phyloP scores from a whole-genome alignment of 2,329 filamentous ascomycete species.

The Fusarium zealandicum region DNA sequence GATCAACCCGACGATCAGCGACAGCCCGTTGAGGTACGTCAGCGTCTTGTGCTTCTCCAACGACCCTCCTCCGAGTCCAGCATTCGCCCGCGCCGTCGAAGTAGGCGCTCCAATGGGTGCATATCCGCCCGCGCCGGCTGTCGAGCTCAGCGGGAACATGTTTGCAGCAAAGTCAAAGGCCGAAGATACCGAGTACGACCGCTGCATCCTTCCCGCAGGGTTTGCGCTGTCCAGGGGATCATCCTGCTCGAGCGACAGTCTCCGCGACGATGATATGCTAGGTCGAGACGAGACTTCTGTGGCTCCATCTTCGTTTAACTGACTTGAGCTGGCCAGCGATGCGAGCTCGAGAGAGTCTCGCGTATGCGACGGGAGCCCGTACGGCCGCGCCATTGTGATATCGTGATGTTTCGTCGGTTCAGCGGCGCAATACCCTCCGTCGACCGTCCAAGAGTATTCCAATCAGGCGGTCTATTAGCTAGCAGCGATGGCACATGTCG shows the following conservation, averaged over 20 bases:
- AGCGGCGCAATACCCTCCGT: slow-evolving; percentile 13
- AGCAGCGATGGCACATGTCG: slow-evolving; percentile 42
- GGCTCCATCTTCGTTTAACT: slow-evolving; percentile 59
- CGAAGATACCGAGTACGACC: slow-evolving; percentile 89
- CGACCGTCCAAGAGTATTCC: slow-evolving; percentile 21
- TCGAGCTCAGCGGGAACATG: slow-evolving; percentile 89
- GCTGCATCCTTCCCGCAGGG: slow-evolving; percentile 55
- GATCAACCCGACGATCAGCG: slow-evolving; percentile 88
- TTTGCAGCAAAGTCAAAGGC: slow-evolving; percentile 96
- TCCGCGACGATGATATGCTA: slow-evolving; percentile 91
- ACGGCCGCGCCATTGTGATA: slow-evolving; percentile 52
- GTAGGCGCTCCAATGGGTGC: slow-evolving; percentile 83
- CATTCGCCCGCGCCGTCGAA: slow-evolving; percentile 54
- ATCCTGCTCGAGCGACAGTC: slow-evolving; percentile 82
- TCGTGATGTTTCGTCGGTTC: slow-evolving; percentile 7
- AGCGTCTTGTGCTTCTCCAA: slow-evolving; percentile 95
- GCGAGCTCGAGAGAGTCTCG: slow-evolving; percentile 97
- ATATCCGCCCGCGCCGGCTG: slow-evolving; percentile 74
- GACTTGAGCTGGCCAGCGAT: slow-evolving; percentile 85
- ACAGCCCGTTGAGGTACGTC: slow-evolving; percentile 92
- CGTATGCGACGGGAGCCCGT: slow-evolving; percentile 55
- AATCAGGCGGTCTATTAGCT: slow-evolving; percentile 19
- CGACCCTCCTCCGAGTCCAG: slow-evolving; percentile 73
- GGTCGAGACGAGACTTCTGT: slow-evolving; percentile 76
- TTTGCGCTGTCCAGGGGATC: slow-evolving; percentile 73